Evolutionary conservation across 1,139 yeast species (phyloP), one percentile per base, ranked within the genome.

Genomic region (Magnusiomyces ingens): DNA sequence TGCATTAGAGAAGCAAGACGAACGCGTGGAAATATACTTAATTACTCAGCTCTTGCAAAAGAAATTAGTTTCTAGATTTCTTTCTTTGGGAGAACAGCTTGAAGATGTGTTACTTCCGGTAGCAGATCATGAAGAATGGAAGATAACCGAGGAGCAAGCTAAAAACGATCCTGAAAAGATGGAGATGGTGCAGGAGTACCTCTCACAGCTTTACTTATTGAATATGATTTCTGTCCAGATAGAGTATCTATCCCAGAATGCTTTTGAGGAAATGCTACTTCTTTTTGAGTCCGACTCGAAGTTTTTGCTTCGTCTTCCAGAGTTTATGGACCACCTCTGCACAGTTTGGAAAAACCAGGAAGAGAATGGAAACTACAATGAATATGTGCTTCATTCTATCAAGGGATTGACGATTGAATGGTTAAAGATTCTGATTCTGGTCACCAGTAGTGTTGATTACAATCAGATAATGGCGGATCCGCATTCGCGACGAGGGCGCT

Each of bases 341-440:
- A 17, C 15, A 37, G 15, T 37, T 37, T 37, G 41, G 41, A 37
- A 37, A 37, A 37, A 37, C 41, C 4, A 26, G 8, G 32, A 26
- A 4, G 13, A 17, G 5, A 4, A n/a, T 12, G 18, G 10, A 37
- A 6, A 18, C 3, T 45, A 29, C 40, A 45, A 45, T 29, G 38
- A 11, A 12, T n/a, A 29, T 15, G 18, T 45, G n/a, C 40, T 45
- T 45, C 29, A 19, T 8, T 29, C 52, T 15, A 22, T 50, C 15
- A 43, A 49, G n/a, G 52, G 48, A 1, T 42, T 52, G 15, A 32
- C 49, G 17, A 44, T 55, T 18, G 21, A 53, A 3, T 43, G 51
- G 13, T 49, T 57, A 35, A 57, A 59, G 21, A 46, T 57, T 10
- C 49, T 60, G 37, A 59, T 60, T 48, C 48, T 58, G 2, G 36